Evolutionary conservation across 2,329 filamentous ascomycete genomes (phyloP), one percentile per base, ranked within the genome.

Genomic region (Alternaria sp.): DNA sequence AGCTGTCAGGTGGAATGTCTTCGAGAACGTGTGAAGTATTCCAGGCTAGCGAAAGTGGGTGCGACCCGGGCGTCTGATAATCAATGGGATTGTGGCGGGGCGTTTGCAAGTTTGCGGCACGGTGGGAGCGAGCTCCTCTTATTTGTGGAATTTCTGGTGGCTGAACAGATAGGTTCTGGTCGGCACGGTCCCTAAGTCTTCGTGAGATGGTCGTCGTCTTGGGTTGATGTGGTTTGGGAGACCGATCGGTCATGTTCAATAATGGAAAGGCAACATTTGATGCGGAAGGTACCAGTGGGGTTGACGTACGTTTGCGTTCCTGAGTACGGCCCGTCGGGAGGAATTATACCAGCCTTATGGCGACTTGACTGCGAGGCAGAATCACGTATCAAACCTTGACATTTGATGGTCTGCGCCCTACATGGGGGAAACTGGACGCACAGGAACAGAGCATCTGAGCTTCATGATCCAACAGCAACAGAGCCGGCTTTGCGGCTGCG

Each of bases 401-500:
- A 67, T 71, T 61, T 63, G 67, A 62, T 68, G 70, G 75, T 69
- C 76, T 78, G 75, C 72, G 72, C 73, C 73, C 72, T 77, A 65
- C 74, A 71, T 72, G 74, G 76, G 77, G 69, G 67, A 65, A 70
- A 68, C 68, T 71, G 70, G 72, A 76, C 75, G 74, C 74, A 73
- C 71, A 69, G 65, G 70, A 73, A 78, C 73, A 75, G 70, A 61
- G 66, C 68, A 72, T 72, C 68, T 74, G 71, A 71, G 69, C 68
- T 69, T 65, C 69, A 73, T 60, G 57, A 58, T 73, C 74, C 74
- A 76, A 67, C 66, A 62, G 62, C 64, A 72, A 71, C 57, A 74
- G 70, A 74, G 69, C 77, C 77, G 74, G 75, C 62, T 77, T 65
- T 75, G 73, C 73, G 76, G 75, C 76, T 76, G 73, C 70, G 71